These are phyloP conservation scores for Telopea speciosissima DNA, from an alignment of 177 flowering plant species.

Conservation along the genomic window DNA sequence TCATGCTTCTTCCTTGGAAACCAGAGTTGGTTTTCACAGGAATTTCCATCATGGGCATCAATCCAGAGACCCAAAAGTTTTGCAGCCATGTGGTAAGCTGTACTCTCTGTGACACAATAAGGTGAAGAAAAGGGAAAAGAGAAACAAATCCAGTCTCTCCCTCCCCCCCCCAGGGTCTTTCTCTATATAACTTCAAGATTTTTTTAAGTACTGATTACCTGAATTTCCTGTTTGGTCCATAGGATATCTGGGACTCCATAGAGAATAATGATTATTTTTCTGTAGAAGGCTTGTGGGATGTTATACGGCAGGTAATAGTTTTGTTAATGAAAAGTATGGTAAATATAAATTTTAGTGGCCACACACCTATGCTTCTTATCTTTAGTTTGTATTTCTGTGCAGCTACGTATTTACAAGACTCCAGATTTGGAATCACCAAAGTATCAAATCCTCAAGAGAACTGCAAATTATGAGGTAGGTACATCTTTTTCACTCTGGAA, in stretches of 20 bases:
- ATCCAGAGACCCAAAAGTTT: slow-evolving; percentile 71
- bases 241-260: slow-evolving; percentile 95
- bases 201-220: not conserved
- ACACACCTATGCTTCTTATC: not conserved
- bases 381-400: slow-evolving; percentile 12
- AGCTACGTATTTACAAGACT: slow-evolving; percentile 81
- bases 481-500: not conserved
- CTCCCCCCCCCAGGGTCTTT: no score
- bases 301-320: slow-evolving; percentile 59
- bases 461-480: slow-evolving; percentile 70
- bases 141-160: no score
- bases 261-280: slow-evolving; percentile 81
- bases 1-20: slow-evolving; percentile 80
- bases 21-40: slow-evolving; percentile 92
- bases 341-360: not conserved
- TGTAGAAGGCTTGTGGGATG: slow-evolving; percentile 72
- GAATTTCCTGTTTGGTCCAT: slow-evolving; percentile 6
- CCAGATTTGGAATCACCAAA: slow-evolving; percentile 81
- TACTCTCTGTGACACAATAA: not conserved
- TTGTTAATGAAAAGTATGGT: not conserved
- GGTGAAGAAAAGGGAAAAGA: no score
- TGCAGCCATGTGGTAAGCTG: slow-evolving; percentile 63
- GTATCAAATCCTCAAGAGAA: slow-evolving; percentile 72
- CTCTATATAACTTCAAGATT: no score
- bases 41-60: slow-evolving; percentile 84